These are phyloP conservation scores for Metarhizium humberi DNA, from an alignment of 2,329 filamentous ascomycete species.

Conservation along the genomic window DNA sequence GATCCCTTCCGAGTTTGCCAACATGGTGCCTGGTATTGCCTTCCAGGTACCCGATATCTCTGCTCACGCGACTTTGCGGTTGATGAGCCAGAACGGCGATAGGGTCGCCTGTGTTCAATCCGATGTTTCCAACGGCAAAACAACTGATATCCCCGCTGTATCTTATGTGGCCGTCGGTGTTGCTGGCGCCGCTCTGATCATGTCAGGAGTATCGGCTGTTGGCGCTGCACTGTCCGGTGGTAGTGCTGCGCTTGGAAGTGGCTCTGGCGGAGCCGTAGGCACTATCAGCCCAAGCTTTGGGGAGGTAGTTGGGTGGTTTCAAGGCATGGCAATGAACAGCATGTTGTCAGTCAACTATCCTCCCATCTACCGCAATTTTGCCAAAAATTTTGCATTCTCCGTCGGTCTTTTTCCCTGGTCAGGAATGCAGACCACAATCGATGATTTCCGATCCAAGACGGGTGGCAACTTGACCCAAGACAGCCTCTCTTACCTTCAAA, in stretches of 20 bases:
- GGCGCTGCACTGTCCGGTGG: constrained; percentile 43
- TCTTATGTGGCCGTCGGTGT: constrained; percentile 78
- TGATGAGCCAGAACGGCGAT: constrained; percentile 52
- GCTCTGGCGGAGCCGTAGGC: constrained; percentile 43
- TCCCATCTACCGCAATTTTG: constrained; percentile 77
- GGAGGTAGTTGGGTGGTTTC: constrained; percentile 83
- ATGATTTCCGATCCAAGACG: constrained; percentile 68
- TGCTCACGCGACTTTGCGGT: constrained; percentile 69
- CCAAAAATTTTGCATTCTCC: constrained; percentile 90
- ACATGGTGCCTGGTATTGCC: constrained; percentile 75
- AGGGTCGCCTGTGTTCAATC: constrained; percentile 78
- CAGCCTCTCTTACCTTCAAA: constrained; percentile 65
- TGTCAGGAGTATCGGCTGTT: constrained; percentile 64
- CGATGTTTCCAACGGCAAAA: constrained; percentile 78
- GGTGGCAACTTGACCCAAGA: constrained; percentile 81
- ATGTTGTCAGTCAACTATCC: constrained; percentile 92
- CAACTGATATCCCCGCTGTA: constrained; percentile 63
- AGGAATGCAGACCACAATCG: constrained; percentile 72
- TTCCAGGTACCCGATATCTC: constrained; percentile 88
- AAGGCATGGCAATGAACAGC: constrained; percentile 88
- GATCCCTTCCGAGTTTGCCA: constrained; percentile 63
- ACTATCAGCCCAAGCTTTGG: constrained; percentile 74
- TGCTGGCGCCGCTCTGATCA: constrained; percentile 69
- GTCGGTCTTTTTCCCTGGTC: constrained; percentile 76
- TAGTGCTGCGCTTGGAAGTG: constrained; percentile 36